Base-by-base conservation (phyloP, 1,139 yeast species). In the Kodamaea sp. region DNA sequence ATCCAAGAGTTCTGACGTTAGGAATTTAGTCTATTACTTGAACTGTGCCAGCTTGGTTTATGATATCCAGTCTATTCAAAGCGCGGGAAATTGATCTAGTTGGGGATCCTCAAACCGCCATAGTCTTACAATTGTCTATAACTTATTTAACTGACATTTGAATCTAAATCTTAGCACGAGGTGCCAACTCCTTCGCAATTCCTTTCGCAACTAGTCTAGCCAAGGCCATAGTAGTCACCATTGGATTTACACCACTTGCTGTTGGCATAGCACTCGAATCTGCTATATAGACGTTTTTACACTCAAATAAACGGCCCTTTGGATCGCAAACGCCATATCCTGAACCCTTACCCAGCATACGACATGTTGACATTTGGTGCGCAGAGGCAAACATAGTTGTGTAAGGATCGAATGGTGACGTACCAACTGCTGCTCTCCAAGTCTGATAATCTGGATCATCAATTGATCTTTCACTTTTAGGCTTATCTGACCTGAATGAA, bases 241-340 rank as follows among this genome's bases (percentile, higher is more conserved):
- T 70, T 8, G 76, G 83, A 46, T 78, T 78, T 24, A 71, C 80
- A 6, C 83, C 83, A 38, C 77, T 69, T 1, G 83, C 83, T 4
- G 79, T 63, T 5, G 83, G 83, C 60, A 78, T 57, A 7, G 65
- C 69, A 50, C 79, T 72, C 4, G 80, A 70, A 53, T 78, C 83
- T 3, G 80, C 80, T 18, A 78, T 72, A 46, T 65, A 75, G 26
- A 78, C 63, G 45, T 77, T 74, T 25, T 61, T 53, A 49, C 80
- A 72, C 46, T 78, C 83, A 48, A 60, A 74, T 24, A 78, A 63
- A 35, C 66, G 66, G 7, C 83, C 83, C 18, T 56, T 60, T 21
- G 50, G 51, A 42, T 75, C 78, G 31, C 73, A 66, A 5, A 81
- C 81, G 4, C 79, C 78, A 38, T 65, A 48, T n/a, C 44, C 42